These are phyloP conservation scores for Nothophaeocryptopus gaeumannii DNA, from an alignment of 2,329 filamentous ascomycete genomes.

Conservation along the genomic window DNA sequence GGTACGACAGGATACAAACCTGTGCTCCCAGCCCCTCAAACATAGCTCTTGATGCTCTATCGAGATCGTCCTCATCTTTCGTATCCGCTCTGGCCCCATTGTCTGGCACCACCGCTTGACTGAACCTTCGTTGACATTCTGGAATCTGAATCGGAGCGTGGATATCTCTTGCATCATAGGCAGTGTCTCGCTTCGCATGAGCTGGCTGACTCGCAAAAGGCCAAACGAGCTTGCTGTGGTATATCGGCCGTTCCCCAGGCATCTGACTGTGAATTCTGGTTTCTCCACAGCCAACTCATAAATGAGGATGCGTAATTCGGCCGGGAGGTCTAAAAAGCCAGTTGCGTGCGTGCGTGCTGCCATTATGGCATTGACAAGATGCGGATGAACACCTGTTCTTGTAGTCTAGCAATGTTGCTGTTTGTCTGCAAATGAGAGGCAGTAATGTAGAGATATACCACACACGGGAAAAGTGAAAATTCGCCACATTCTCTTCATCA, in stretches of 20 bases:
- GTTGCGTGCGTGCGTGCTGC: neutral
- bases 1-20: no score
- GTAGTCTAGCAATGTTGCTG: no score
- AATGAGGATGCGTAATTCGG: constrained; percentile 4
- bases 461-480: no score
- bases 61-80: constrained; percentile 1
- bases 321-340: neutral
- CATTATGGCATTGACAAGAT: neutral
- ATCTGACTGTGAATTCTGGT: neutral
- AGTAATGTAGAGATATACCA: no score
- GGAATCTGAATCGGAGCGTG: neutral
- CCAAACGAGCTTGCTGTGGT: neutral
- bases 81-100: neutral
- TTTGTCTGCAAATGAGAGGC: no score
- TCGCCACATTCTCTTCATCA: no score
- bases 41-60: neutral
- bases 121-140: neutral
- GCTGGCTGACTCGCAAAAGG: neutral
- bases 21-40: constrained; percentile 3
- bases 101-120: neutral
- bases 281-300: constrained; percentile 7
- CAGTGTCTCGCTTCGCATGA: neutral
- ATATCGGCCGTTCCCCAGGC: neutral
- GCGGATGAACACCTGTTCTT: no score
- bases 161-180: constrained; percentile 1